Evolutionary conservation across 768 basidiomycete genomes (phyloP).

Genomic region (Naganishia vaughanmartiniae): DNA sequence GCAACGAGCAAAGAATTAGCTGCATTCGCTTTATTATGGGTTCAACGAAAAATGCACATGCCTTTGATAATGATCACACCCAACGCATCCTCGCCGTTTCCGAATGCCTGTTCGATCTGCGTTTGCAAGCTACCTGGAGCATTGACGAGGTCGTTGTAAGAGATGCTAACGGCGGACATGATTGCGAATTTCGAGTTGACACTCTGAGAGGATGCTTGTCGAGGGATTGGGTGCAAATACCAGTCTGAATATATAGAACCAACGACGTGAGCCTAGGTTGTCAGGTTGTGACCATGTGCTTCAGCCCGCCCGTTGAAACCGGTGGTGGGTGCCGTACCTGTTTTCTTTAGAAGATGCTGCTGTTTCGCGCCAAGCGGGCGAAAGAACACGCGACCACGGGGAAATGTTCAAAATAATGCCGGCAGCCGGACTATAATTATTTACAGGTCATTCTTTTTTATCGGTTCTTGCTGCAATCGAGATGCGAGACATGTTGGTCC

Average conservation of each 20-base stretch:
- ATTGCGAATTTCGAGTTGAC: background rate
- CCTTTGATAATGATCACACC: conserved; percentile 47
- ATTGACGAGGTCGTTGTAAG: conserved; percentile 31
- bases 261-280: background rate
- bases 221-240: background rate
- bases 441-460: too few species aligned
- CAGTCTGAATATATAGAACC: background rate
- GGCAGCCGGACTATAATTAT: too few species aligned
- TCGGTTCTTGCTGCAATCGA: too few species aligned
- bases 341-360: background rate
- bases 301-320: background rate
- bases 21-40: background rate
- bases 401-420: too few species aligned
- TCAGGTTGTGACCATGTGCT: background rate
- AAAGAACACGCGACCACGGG: too few species aligned
- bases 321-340: too few species aligned
- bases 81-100: conserved; percentile 42
- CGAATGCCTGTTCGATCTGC: conserved; percentile 42
- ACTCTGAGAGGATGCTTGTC: background rate
- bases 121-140: conserved; percentile 27
- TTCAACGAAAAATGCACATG: conserved; percentile 24
- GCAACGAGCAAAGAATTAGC: background rate
- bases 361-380: background rate
- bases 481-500: too few species aligned
- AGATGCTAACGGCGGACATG: conserved; percentile 34